Conservation (phyloP, 148 eudicot genomes). For the Spergularia marina region DNA sequence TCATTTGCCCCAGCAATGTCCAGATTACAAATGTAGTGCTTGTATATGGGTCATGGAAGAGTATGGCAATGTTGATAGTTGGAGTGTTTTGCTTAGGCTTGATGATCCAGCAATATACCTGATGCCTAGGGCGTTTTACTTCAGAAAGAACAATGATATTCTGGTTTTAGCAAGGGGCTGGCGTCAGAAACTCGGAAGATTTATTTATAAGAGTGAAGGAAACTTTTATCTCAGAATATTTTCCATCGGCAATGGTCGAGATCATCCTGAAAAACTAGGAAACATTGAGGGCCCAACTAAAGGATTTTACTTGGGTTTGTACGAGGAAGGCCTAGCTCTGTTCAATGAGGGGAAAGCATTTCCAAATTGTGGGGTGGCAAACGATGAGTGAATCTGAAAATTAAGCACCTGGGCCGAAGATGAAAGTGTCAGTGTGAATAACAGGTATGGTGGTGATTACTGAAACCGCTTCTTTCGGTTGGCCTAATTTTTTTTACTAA, state of each 20-base stretch:
- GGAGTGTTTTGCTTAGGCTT: background rate
- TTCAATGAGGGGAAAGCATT: too few relatives aligned
- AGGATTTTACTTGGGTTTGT: background rate
- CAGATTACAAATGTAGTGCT: background rate
- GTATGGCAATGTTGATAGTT: background rate
- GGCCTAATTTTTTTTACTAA: too few relatives aligned
- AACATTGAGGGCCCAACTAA: background rate
- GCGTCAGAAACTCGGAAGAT: too few relatives aligned
- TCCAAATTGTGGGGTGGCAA: too few relatives aligned
- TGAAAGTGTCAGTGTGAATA: too few relatives aligned
- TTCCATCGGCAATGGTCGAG: too few relatives aligned
- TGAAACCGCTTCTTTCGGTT: too few relatives aligned
- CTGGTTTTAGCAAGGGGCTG: background rate
- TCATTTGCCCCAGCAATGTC: background rate
- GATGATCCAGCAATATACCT: background rate
- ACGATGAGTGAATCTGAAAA: too few relatives aligned
- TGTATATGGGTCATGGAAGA: constrained; percentile 23
- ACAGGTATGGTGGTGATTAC: too few relatives aligned
- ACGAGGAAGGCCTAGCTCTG: background rate
- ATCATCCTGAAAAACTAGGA: background rate
- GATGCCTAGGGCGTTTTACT: background rate
- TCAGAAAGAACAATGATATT: constrained; percentile 15
- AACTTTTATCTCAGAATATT: background rate
- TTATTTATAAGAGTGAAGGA: background rate
- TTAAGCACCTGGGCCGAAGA: too few relatives aligned